Base-by-base conservation (phyloP, 108 stramenopile genomes). In the Nitzschia sp. region DNA sequence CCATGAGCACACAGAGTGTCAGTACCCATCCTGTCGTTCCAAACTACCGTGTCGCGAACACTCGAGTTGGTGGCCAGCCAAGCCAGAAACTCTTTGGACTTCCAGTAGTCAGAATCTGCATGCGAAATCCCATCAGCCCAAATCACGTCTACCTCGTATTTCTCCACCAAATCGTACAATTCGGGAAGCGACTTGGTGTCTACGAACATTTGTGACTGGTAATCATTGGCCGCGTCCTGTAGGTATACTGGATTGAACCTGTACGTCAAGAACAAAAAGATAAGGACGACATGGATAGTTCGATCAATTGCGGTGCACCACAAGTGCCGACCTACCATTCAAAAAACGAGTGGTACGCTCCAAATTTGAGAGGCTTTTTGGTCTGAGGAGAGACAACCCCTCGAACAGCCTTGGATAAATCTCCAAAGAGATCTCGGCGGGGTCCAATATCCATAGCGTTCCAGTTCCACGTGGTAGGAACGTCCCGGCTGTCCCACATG, bases 391-490 rank as follows among this genome's bases (percentile, higher is more conserved):
- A 67, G 12, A 54, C 54, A 6, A 25, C 58, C 52, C 62, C 57
- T 41, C 74, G 77, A 11, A 78, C 58, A n/a, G 68, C 71, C 14
- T 51, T 52, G 15, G 81, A 76, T 29, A 82, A 51, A 10, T 82
- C 81, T 26, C 77, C 81, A 19, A 82, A 41, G 21, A 82, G 34
- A 56, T 82, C 81, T 41, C 81, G 54, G 34, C 62, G 20, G 8
- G 81, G 81, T 43, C 81, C 81, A n/a, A 78, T 60, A 55, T 82
- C 81, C 65, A 82, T 65, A 14, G 63, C 54, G 51, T 82, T 82
- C 81, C 81, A 82, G 34, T 78, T 77, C 73, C 77, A 82, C 14
- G 81, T 78, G 2, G 58, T 66, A 15, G 58, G 66, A 12, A 82
- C 54, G 11, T 65, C 54, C 7, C 63, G 29, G 14, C 46, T 53